Conservation (phyloP, 1,139 yeast genomes). For the Debaryomyces fabryi region DNA sequence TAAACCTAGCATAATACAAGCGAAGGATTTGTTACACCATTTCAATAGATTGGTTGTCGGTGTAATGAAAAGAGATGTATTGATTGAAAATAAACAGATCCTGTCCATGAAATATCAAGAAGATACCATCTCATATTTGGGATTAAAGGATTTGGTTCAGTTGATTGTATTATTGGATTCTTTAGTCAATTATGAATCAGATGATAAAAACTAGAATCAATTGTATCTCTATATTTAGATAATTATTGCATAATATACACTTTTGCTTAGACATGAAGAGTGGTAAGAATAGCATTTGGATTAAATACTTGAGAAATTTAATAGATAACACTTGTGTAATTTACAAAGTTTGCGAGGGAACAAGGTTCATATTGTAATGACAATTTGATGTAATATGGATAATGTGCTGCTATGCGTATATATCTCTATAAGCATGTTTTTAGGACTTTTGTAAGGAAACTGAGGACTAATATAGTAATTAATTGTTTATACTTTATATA, state of each 20-base stretch:
- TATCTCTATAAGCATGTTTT: no score
- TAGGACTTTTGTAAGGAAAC: background rate
- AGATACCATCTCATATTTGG: slow-evolving; percentile 27
- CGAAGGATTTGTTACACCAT: slow-evolving; percentile 52
- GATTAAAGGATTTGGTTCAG: slow-evolving; percentile 54
- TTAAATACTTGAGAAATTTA: no score
- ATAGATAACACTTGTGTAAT: no score
- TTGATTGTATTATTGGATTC: slow-evolving; percentile 61
- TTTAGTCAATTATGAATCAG: slow-evolving; percentile 34
- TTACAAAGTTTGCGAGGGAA: no score
- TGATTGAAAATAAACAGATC: slow-evolving; percentile 33
- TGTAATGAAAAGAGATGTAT: slow-evolving; percentile 68
- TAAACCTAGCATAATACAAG: slow-evolving; percentile 59
- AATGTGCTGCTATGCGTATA: no score
- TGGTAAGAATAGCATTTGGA: no score
- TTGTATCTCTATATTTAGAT: background rate
- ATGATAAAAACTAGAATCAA: background rate
- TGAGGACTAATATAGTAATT: background rate
- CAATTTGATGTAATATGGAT: no score
- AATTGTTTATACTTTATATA: background rate
- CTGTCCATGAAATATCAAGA: slow-evolving; percentile 21
- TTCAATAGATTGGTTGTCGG: slow-evolving; percentile 64
- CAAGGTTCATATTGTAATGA: no score
- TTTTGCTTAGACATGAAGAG: background rate
- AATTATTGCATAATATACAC: background rate